Evolutionary conservation across 2,329 filamentous ascomycete species (phyloP), one percentile per base, ranked within the genome.

Genomic region (Acrocalymma vagum): DNA sequence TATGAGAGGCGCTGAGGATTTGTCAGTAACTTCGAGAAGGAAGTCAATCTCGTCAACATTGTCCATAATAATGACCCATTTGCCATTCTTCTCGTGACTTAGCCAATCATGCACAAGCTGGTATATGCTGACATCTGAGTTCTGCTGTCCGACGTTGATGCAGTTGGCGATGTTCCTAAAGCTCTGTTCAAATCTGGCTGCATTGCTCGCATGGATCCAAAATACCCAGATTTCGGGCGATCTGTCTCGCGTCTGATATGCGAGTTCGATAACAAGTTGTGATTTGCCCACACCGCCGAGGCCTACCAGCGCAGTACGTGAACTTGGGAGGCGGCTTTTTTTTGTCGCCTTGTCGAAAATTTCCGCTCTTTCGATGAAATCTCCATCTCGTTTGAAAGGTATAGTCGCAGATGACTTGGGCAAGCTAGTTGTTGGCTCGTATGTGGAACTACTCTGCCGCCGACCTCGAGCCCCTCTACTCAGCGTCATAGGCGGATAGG

Each of bases 291-390:
- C 55, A 9, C 60, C 60, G 26, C 44, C 47, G 28, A 55, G 50
- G 18, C 65, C 64, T 7, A 66, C 60, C 14, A 69, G 61, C 29
- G 62, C 63, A 7, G 53, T 47, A 13, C 60, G 45, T 25, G 55
- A 54, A 16, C 46, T 54, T 28, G 50, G 50, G 27, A 66, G 2
- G 71, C 53, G n/a, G 58, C 69, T 63, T 67, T 66, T 47, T 34
- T 59, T 23, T 27, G 42, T 23, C n/a, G 67, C 53, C 48, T 52
- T 53, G 17, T 50, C 43, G 13, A 63, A 16, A 15, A 65, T 31
- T 2, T 34, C 38, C 23, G 42, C 49, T 10, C 57, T 54, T 18
- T 62, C 51, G 25, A 68, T 48, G 28, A 65, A 65, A 45, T 64
- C 56, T 1, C 28, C 42, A 38, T 69, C 61, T 3, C 48, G 53